Base-by-base conservation (phyloP, 352 stramenopile species). In the Phytophthora sojae region DNA sequence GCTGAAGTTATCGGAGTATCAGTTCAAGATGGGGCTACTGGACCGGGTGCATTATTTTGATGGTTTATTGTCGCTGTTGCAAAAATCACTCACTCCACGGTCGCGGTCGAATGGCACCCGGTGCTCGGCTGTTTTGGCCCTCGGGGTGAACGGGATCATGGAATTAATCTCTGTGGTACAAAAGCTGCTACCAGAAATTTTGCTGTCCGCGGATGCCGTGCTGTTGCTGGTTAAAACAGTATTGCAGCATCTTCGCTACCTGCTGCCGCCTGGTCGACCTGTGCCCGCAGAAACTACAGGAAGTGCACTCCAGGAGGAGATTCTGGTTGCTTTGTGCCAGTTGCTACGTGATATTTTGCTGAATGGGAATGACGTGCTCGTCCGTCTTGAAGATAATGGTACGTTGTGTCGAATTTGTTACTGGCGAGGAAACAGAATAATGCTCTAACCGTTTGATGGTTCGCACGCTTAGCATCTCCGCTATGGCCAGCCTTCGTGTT, bases 301-400 rank as follows among this genome's bases (percentile, higher is more conserved):
- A 21, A 91, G 73, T 23, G 62, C 71, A 3, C 61, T 93, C 6
- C 77, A 93, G 50, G 88, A 95, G 79, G 83, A 93, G n/a, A 63
- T 95, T 17, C 58, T 93, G 1, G 61, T 86, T 26, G 71, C 87
- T 15, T 56, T 95, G 11, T 94, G 86, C 21, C 85, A 95, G 54
- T 73, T 95, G 64, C 68, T 96, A 56, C 88, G 89, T 6, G 82
- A 91, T 61, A 67, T 94, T 8, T 51, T 96, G 37, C 68, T 93
- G 23, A 89, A 89, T 54, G 80, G 78, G 25, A 79, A 81, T 35
- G 88, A 96, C 42, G 76, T 92, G 9, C 77, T 96, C 3, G 87
- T 96, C 55, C 87, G 86, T 35, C 76, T 96, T 14, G 82, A 93
- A 39, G 88, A 96, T n/a, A 88, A 90, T 59, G 83, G 89, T 96